Evolutionary conservation across 148 eudicot genomes (phyloP).

Genomic region (Nepenthes gracilis): DNA sequence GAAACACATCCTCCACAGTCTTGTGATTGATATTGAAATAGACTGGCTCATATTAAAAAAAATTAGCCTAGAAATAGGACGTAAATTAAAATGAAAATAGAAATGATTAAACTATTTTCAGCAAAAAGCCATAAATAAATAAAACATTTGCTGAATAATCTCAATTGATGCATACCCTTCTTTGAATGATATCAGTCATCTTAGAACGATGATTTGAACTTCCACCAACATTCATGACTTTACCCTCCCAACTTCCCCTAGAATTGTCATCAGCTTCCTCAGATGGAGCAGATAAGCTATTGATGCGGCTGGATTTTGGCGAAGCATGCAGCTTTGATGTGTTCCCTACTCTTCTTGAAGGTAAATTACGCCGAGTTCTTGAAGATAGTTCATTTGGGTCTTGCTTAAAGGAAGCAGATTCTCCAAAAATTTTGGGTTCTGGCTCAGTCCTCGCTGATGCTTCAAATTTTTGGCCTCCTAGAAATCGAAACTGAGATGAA

Average conservation of each 20-base stretch:
- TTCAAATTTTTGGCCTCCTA: conserved; percentile 43
- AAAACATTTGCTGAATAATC: no score
- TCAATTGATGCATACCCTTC: conserved; percentile 24
- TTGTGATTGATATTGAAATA: no score
- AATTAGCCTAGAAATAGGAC: neutral
- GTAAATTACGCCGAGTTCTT: conserved; percentile 38
- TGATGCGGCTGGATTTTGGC: conserved; percentile 36
- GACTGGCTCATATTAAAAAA: neutral
- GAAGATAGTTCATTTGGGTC: conserved; percentile 39
- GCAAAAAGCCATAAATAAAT: no score
- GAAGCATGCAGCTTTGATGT: conserved; percentile 46
- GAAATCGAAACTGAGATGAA: conserved; percentile 44
- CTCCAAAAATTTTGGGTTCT: conserved; percentile 40
- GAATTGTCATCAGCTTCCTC: conserved; percentile 44
- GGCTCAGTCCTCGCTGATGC: conserved; percentile 27
- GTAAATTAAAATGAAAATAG: neutral
- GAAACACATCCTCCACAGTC: no score
- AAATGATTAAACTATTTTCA: no score
- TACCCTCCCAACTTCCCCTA: conserved; percentile 50
- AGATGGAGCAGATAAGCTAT: conserved; percentile 23
- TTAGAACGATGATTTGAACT: conserved; percentile 33
- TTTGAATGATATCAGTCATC: conserved; percentile 80
- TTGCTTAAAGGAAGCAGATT: conserved; percentile 28
- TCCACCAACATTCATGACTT: conserved; percentile 28
- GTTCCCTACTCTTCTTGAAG: conserved; percentile 45